A percentile compares a stretch with the other conserved stretches of the same genome.
phyloP scores from a whole-genome alignment of 768 basidiomycete genomes.

The Pulveroboletus sp. region DNA sequence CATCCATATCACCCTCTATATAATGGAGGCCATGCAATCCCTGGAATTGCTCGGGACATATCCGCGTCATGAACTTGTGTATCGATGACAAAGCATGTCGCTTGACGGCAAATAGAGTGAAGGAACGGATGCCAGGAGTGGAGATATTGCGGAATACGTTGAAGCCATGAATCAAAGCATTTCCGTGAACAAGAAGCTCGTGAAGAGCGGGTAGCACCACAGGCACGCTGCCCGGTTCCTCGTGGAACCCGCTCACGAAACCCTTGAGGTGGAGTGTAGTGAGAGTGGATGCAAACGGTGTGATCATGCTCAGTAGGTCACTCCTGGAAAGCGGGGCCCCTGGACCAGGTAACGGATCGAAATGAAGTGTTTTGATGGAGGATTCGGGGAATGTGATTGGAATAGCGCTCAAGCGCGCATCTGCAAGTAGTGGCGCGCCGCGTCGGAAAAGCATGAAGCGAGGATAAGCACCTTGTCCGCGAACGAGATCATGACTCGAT shows the following conservation, averaged over 20 bases:
- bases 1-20: constrained; percentile 33
- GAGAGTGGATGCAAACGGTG: constrained; percentile 25
- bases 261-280: constrained; percentile 30
- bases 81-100: constrained; percentile 29
- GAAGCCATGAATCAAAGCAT: constrained; percentile 31
- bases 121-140: constrained; percentile 24
- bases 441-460: constrained; percentile 30
- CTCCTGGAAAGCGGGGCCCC: constrained; percentile 25
- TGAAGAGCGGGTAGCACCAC: constrained; percentile 27
- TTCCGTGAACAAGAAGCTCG: constrained; percentile 29
- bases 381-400: constrained; percentile 29
- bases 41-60: constrained; percentile 32
- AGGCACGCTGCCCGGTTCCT: constrained; percentile 30
- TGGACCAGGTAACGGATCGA: constrained; percentile 32
- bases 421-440: constrained; percentile 29
- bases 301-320: constrained; percentile 27
- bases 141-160: constrained; percentile 34
- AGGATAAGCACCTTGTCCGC: constrained; percentile 24
- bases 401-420: constrained; percentile 31
- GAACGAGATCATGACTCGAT: constrained; percentile 21
- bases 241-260: constrained; percentile 30
- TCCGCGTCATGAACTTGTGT: constrained; percentile 34
- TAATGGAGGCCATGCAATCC: constrained; percentile 30
- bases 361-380: constrained; percentile 29
- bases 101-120: constrained; percentile 25